These are phyloP conservation scores for Fusarium sp. DNA, from an alignment of 2,329 filamentous ascomycete species.

Conservation along the genomic window DNA sequence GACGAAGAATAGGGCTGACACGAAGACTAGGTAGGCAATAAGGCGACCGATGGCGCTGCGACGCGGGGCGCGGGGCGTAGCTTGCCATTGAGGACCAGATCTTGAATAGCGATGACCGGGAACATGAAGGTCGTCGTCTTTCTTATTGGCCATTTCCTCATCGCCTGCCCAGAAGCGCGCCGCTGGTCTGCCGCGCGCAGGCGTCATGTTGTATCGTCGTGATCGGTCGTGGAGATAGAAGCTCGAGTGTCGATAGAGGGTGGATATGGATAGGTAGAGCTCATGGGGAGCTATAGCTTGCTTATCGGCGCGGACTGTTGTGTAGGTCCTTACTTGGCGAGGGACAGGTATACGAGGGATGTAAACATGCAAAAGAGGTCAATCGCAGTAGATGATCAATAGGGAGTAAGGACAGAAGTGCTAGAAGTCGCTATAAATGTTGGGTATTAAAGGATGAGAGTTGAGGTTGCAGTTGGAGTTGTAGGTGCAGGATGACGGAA, in stretches of 20 bases:
- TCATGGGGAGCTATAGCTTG: slow-evolving; percentile 29
- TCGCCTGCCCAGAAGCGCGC: slow-evolving; percentile 63
- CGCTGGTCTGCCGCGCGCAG: slow-evolving; percentile 50
- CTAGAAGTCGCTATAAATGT: slow-evolving; percentile 1
- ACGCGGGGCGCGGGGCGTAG: slow-evolving; percentile 57
- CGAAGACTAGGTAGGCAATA: slow-evolving; percentile 68
- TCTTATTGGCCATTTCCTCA: slow-evolving; percentile 69
- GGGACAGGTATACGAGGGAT: slow-evolving; percentile 16
- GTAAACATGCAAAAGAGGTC: slow-evolving; percentile 9
- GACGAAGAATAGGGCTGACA: slow-evolving; percentile 66
- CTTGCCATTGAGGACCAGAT: slow-evolving; percentile 56
- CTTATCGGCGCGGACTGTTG: slow-evolving; percentile 9
- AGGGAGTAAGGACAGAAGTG: neutral
- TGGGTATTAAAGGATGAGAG: too few species aligned
- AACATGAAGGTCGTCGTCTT: slow-evolving; percentile 66
- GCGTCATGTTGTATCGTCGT: slow-evolving; percentile 55
- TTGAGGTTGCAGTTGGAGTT: too few species aligned
- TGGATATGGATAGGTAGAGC: slow-evolving; percentile 19
- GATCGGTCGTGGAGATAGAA: slow-evolving; percentile 7
- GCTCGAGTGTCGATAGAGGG: slow-evolving; percentile 12
- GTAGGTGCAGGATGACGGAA: slow-evolving; percentile 18
- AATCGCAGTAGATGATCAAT: slow-evolving; percentile 14
- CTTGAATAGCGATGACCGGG: slow-evolving; percentile 47
- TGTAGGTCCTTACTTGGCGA: slow-evolving; percentile 5
- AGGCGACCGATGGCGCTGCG: slow-evolving; percentile 69